Conservation (phyloP, 768 basidiomycete species). For the Rhizopogon roseolus region DNA sequence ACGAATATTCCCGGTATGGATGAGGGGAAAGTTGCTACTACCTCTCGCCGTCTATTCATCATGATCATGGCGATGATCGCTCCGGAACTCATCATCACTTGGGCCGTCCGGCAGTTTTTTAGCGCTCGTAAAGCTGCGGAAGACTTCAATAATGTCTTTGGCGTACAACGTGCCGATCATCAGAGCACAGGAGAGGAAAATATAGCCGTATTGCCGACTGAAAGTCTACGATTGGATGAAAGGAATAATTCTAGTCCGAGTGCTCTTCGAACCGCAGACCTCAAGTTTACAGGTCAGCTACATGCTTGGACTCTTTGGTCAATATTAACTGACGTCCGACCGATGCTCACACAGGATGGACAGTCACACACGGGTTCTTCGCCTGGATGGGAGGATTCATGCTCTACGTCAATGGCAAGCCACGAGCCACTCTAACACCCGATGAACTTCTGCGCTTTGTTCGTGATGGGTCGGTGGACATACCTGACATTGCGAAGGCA, state of each 20-base stretch:
- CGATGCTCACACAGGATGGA: neutral
- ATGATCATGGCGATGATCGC: conserved; percentile 19
- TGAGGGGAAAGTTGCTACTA: neutral
- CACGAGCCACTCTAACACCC: neutral
- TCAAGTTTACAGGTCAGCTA: too few species aligned
- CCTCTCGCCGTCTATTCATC: conserved; percentile 6
- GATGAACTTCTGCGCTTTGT: neutral
- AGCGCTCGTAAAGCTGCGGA: conserved; percentile 7
- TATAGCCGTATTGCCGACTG: too few species aligned
- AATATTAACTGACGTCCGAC: neutral
- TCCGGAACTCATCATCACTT: conserved; percentile 24
- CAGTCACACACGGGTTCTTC: conserved; percentile 13
- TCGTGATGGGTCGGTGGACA: neutral
- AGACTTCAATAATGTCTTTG: neutral
- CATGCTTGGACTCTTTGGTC: neutral
- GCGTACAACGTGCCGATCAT: neutral
- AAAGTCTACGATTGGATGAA: too few species aligned
- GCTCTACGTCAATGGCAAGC: neutral
- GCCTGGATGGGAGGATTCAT: conserved; percentile 19
- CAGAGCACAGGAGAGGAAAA: too few species aligned
- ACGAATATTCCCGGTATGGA: conserved; percentile 20
- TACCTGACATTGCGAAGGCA: conserved; percentile 4
- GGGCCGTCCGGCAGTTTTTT: conserved; percentile 22
- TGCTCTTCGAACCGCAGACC: too few species aligned
- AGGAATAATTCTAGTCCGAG: too few species aligned